phyloP scores from a whole-genome alignment of 495 filamentous ascomycete genomes.

The Neurospora sp. region DNA sequence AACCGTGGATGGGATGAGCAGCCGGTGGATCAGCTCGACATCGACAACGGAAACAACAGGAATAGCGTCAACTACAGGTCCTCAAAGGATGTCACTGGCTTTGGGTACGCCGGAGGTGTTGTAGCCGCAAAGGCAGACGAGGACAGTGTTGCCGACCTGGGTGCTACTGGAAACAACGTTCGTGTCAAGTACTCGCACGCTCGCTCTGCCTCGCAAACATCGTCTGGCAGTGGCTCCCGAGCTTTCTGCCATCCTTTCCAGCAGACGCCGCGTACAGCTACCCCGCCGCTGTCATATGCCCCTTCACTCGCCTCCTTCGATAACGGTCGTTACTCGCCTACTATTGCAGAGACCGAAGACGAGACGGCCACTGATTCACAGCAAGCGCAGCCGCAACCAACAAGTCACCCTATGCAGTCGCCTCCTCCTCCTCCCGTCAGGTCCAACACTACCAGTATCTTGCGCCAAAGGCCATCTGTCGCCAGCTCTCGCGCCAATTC shows the following conservation, averaged over 20 bases:
- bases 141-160: neutral
- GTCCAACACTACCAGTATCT: neutral
- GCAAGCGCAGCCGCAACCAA: constrained; percentile 15
- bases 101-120: constrained; percentile 10
- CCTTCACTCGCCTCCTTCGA: constrained; percentile 41
- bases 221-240: constrained; percentile 31
- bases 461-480: constrained; percentile 23
- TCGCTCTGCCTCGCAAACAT: constrained; percentile 42
- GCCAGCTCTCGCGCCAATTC: constrained; percentile 35
- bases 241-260: constrained; percentile 48
- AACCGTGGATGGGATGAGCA: constrained; percentile 43
- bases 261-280: constrained; percentile 46
- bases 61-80: constrained; percentile 9
- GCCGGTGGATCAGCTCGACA: constrained; percentile 23
- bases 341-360: constrained; percentile 42
- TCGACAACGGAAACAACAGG: constrained; percentile 5
- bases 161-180: constrained; percentile 6
- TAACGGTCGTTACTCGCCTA: constrained; percentile 30
- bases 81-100: constrained; percentile 20
- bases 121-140: neutral
- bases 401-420: constrained; percentile 3
- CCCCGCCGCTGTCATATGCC: constrained; percentile 44
- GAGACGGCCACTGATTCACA: constrained; percentile 23
- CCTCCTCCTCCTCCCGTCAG: neutral
- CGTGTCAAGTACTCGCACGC: constrained; percentile 32